These are phyloP conservation scores for Rusavskia elegans DNA, from an alignment of 495 filamentous ascomycete species.

Conservation along the genomic window DNA sequence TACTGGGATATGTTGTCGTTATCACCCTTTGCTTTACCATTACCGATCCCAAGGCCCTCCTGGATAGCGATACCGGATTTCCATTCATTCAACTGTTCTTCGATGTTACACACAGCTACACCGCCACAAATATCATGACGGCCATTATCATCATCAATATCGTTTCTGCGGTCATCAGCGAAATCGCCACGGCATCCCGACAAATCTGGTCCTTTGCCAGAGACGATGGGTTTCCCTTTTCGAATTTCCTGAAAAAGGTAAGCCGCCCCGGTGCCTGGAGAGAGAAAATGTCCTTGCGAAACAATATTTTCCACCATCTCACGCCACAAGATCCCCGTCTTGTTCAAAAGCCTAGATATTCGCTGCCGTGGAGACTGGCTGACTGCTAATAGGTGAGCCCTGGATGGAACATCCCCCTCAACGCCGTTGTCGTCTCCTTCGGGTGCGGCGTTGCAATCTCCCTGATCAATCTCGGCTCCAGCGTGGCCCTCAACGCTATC, in stretches of 20 bases:
- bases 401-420: conserved; percentile 35
- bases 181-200: conserved; percentile 36
- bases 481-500: conserved; percentile 21
- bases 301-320: too few relatives aligned
- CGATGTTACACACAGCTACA: conserved; percentile 26
- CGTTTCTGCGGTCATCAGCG: conserved; percentile 29
- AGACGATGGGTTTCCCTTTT: conserved; percentile 37
- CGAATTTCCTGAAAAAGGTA: conserved; percentile 32
- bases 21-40: conserved; percentile 23
- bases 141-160: conserved; percentile 29
- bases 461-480: conserved; percentile 24
- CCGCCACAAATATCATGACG: conserved; percentile 32
- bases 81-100: conserved; percentile 39
- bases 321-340: too few relatives aligned
- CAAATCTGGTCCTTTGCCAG: conserved; percentile 40
- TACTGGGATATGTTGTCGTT: conserved; percentile 21
- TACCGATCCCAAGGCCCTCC: conserved; percentile 17
- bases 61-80: conserved; percentile 16
- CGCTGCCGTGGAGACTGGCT: neutral
- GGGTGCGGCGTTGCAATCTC: conserved; percentile 13
- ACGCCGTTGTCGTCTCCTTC: conserved; percentile 16
- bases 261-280: neutral
- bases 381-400: conserved; percentile 23
- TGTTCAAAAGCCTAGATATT: neutral
- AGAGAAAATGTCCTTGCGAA: too few relatives aligned